These are phyloP conservation scores for Raphanus hybrid DNA, from an alignment of 441 rosid genomes.

Conservation along the genomic window DNA sequence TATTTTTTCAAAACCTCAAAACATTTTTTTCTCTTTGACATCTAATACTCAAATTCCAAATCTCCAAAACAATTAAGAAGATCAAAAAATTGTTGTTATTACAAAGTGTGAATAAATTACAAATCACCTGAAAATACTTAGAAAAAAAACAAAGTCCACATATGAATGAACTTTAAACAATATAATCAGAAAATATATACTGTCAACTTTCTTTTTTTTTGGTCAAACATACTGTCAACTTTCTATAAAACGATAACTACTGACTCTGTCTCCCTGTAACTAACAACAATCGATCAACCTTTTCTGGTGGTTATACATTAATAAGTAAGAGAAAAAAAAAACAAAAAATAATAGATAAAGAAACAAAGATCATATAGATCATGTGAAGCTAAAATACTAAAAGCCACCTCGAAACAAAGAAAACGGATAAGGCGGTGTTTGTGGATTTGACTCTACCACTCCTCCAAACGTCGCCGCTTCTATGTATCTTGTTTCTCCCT, in stretches of 20 bases:
- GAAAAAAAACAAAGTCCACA: no score
- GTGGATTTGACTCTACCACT: slow-evolving; percentile 42
- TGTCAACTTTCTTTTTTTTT: slow-evolving; percentile 40
- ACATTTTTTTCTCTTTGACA: no score
- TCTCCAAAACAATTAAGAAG: no score
- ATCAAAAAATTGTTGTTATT: no score
- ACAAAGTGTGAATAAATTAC: no score
- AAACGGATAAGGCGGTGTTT: slow-evolving; percentile 83
- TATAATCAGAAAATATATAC: slow-evolving; percentile 18
- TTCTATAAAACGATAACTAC: slow-evolving; percentile 35
- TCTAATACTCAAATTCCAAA: no score
- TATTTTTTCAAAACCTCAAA: no score
- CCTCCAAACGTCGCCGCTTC: slow-evolving; percentile 43
- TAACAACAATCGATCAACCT: slow-evolving; percentile 33
- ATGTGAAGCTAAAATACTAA: slow-evolving; percentile 55
- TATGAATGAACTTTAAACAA: slow-evolving; percentile 11
- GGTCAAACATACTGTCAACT: slow-evolving; percentile 36
- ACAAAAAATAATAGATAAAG: slow-evolving; percentile 30
- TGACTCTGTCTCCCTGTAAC: slow-evolving; percentile 35
- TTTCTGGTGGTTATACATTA: neutral
- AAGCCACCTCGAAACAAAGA: slow-evolving; percentile 81
- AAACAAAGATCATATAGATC: slow-evolving; percentile 45
- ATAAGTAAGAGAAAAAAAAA: neutral
- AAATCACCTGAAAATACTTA: no score
- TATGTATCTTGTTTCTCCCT: slow-evolving; percentile 26